A percentile compares a stretch with the other conserved stretches of the same genome.
These are phyloP conservation scores for Tylopilus plumbeoviolaceoides DNA, from an alignment of 768 basidiomycete species.

Conservation along the genomic window DNA sequence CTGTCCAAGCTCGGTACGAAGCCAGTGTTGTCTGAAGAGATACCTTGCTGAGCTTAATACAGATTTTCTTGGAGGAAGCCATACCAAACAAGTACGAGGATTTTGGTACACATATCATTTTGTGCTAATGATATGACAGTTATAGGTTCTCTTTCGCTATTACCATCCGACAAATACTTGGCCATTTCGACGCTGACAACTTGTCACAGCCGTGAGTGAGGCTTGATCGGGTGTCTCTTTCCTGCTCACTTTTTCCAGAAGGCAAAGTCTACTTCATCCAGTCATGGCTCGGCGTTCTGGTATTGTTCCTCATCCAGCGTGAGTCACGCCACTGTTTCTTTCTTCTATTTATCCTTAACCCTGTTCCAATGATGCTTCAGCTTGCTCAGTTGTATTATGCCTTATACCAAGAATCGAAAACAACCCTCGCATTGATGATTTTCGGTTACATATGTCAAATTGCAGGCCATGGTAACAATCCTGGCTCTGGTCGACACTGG, in stretches of 20 bases:
- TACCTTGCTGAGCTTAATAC: too few species aligned
- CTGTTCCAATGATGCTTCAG: conserved; percentile 11
- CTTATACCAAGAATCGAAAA: conserved; percentile 13
- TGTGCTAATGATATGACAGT: conserved; percentile 9
- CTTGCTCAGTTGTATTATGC: conserved; percentile 15
- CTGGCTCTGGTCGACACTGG: conserved; percentile 1
- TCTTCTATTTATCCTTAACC: background rate
- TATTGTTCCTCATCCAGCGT: conserved; percentile 13
- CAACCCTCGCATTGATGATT: conserved; percentile 5
- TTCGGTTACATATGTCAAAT: conserved; percentile 13
- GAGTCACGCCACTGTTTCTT: background rate
- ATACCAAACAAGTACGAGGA: conserved; percentile 5
- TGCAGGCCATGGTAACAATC: conserved; percentile 2
- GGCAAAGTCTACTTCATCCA: conserved; percentile 13
- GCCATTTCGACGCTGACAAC: too few species aligned
- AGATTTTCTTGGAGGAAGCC: too few species aligned
- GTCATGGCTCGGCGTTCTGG: conserved; percentile 8
- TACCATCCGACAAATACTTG: background rate
- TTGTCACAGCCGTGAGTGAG: conserved; percentile 11
- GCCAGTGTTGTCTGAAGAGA: too few species aligned
- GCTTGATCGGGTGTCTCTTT: background rate
- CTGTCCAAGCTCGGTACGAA: too few species aligned
- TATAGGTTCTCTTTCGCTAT: conserved; percentile 5
- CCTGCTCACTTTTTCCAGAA: conserved; percentile 2
- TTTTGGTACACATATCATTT: background rate